Evolutionary conservation across 1,284 basidiomycete species (phyloP), one percentile per base, ranked within the genome.

Genomic region (Mixia osmundae): DNA sequence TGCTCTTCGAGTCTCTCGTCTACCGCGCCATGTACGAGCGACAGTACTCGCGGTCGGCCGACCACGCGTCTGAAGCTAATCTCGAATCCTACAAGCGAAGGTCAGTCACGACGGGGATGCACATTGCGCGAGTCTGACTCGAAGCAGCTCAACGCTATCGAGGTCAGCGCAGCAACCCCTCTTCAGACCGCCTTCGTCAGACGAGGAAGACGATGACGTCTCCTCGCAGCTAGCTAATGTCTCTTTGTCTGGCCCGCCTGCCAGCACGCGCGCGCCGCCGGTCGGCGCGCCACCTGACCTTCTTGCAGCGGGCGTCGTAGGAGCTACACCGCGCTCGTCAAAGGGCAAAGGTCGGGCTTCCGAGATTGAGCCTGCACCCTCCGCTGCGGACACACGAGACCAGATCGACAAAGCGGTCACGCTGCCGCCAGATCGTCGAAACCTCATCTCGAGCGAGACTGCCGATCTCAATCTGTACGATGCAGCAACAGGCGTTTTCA

Each of bases 401-500:
- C 37, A 42, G 3, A 43, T 40, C 16, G 31, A 40, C 10, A 30
- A 37, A 11, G 38, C 35, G 12, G 35, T 36, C 5, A 33, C 25
- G 18, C 27, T 36, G 16, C 40, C 42, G 21, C 37, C 42, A 20
- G 40, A 41, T 28, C 5, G 38, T 36, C 30, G 38, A 24, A 37
- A 33, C 19, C 35, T 47, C 3, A 26, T 50, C 32, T 33, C 50
- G 18, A 33, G 28, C 2, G 54, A 54, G n/a, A 30, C 50, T 11
- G 65, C 61, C 2, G 66, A 67, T 38, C 55, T 68, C 9, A 67
- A 68, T 48, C 53, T 73, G 5, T 95, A 83, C 71, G 72, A 87
- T 49, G 54, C 62, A 19, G 67, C 70, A 7, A 60, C 61, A 4
- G 71, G 69, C 25, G 62, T 66, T 30, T 95, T 89, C 55, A 61